phyloP scores from a whole-genome alignment of 306 rosid species.

The Hippophae gyantsensis region DNA sequence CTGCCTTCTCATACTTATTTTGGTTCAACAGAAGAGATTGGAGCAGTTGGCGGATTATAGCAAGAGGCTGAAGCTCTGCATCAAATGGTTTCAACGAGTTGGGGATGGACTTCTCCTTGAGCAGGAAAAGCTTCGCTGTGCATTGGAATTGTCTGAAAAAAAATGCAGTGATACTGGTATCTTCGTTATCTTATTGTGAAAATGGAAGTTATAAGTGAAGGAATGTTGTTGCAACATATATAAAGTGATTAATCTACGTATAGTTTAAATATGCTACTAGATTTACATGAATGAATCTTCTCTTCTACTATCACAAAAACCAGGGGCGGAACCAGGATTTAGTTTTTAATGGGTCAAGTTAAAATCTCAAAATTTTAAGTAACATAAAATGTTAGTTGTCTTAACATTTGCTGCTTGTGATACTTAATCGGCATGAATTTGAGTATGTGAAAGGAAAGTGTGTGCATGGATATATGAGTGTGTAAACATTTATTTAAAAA shows the following conservation, averaged over 20 bases:
- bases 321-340: too few relatives aligned
- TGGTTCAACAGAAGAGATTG: slow-evolving; percentile 43
- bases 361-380: too few relatives aligned
- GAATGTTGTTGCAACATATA: background rate
- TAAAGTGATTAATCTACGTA: background rate
- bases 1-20: slow-evolving; percentile 1
- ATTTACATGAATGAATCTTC: background rate
- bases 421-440: too few relatives aligned
- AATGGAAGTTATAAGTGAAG: background rate
- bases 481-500: too few relatives aligned
- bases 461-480: too few relatives aligned
- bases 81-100: slow-evolving; percentile 50
- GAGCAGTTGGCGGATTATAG: slow-evolving; percentile 47
- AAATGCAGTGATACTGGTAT: slow-evolving; percentile 65
- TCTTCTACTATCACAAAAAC: too few relatives aligned
- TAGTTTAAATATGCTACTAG: background rate
- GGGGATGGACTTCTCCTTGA: slow-evolving; percentile 51
- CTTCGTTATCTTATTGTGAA: background rate
- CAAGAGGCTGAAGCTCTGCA: slow-evolving; percentile 61
- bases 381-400: too few relatives aligned
- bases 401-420: too few relatives aligned
- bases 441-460: too few relatives aligned
- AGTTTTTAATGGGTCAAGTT: too few relatives aligned
- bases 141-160: slow-evolving; percentile 49
- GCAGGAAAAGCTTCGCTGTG: slow-evolving; percentile 51